Percentiles rank a stretch among this genome's conserved stretches.
phyloP scores from a whole-genome alignment of 345 rosid species.

The Cardamine chenopodiifolia region DNA sequence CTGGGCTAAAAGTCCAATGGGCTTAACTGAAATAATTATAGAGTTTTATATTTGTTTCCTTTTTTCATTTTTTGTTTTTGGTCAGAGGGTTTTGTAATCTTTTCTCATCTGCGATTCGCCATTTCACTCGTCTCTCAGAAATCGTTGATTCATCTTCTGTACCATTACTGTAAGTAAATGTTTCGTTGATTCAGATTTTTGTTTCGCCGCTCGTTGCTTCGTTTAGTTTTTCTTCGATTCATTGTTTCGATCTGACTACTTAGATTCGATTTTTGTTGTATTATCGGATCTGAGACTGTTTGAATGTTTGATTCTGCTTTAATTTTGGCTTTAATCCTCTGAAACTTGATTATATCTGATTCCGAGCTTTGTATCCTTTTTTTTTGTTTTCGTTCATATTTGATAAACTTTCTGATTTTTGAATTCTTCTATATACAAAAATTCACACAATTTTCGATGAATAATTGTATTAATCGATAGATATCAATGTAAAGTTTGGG shows the following conservation, averaged over 20 bases:
- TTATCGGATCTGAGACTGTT: not conserved
- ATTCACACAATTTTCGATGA: not conserved
- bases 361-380: not conserved
- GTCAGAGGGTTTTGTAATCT: not conserved
- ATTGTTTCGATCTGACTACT: not conserved
- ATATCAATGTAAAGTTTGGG: not conserved
- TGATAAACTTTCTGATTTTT: not conserved
- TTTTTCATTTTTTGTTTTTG: not conserved
- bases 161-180: not conserved
- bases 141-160: not conserved
- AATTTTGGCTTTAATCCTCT: not conserved
- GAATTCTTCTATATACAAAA: not conserved
- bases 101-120: not conserved
- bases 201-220: not conserved
- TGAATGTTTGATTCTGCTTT: not conserved
- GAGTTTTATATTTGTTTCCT: not conserved
- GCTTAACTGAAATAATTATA: not conserved
- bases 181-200: not conserved
- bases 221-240: not conserved
- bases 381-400: not conserved
- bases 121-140: not conserved
- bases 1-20: slow-evolving; percentile 3
- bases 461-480: not conserved
- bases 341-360: not conserved
- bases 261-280: not conserved